Evolutionary conservation across 2,329 filamentous ascomycete species (phyloP).

Genomic region (Ascomycota sp.): DNA sequence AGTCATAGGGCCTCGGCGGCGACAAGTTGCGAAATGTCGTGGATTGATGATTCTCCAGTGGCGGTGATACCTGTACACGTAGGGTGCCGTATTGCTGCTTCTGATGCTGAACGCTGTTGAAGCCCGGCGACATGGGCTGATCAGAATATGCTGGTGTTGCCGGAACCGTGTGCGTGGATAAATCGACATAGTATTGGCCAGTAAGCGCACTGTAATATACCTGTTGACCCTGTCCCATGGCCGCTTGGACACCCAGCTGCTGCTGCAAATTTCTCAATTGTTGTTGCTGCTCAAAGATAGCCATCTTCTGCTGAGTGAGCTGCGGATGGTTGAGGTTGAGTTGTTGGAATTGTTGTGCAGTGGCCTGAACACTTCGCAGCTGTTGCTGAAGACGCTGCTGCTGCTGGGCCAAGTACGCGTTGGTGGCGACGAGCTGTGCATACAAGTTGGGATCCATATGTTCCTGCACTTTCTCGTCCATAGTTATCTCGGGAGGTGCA

Average conservation of each 20-base stretch:
- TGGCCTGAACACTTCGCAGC: slow-evolving; percentile 62
- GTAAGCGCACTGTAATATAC: slow-evolving; percentile 74
- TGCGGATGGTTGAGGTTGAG: slow-evolving; percentile 42
- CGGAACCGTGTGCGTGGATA: slow-evolving; percentile 24
- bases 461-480: slow-evolving; percentile 47
- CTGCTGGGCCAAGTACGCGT: slow-evolving; percentile 80
- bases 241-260: slow-evolving; percentile 16
- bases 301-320: slow-evolving; percentile 25
- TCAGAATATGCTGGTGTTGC: slow-evolving; percentile 20
- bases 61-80: slow-evolving; percentile 65
- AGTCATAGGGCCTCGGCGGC: slow-evolving; percentile 44
- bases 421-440: slow-evolving; percentile 75
- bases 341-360: slow-evolving; percentile 64
- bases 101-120: slow-evolving; percentile 12
- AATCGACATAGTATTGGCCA: slow-evolving; percentile 69
- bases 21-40: slow-evolving; percentile 38
- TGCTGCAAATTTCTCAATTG: slow-evolving; percentile 20
- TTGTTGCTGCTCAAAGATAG: slow-evolving; percentile 24
- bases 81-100: slow-evolving; percentile 36
- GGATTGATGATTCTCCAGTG: slow-evolving; percentile 35
- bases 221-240: slow-evolving; percentile 42
- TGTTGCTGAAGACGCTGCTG: slow-evolving; percentile 92
- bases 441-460: slow-evolving; percentile 73
- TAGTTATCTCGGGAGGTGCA: slow-evolving; percentile 61
- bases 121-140: slow-evolving; percentile 18